Base-by-base conservation (phyloP, 129 eudicot species). In the Scalesia atractyloides region DNA sequence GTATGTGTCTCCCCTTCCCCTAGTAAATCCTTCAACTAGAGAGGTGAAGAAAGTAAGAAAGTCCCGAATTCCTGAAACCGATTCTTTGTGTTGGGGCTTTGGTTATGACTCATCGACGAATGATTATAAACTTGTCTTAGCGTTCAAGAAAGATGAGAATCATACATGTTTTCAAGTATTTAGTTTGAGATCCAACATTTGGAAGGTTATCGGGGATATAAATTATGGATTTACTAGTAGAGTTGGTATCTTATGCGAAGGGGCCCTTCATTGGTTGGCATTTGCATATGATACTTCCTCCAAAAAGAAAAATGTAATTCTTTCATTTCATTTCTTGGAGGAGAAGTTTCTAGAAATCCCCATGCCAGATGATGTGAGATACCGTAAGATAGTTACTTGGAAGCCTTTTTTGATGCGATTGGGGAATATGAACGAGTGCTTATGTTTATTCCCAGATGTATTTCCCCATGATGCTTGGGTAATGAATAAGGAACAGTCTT, bases 41-140 rank as follows among this genome's bases (percentile, higher is more conserved):
- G 80, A 76, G 74, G 74, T 68, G 19, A 47, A 47, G 9, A 67
- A 30, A 58, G n/a, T 68, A 16, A n/a, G 1, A 17, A 30, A 43
- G 5, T 68, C 80, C 66, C 43, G 19, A 41, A 44, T 75, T 65
- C 33, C 14, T 5, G 19, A 75, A 10, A 8, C 3, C 4, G 18
- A 19, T 19, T 13, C 5, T 1, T 22, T 43, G n/a, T 75, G 80
- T 56, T 56, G 61, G 24, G 73, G 73, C 44, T 75, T 66, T 54
- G 74, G 74, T 39, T 76, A 57, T 58, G 80, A 76, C 58, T 68
- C 80, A 57, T 66, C 49, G 11, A 43, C 43, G 2, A 68, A 68
- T 68, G 80, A 76, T 68, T 76, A 68, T 36, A 76, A 76, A 49
- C 59, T 68, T 14, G 7, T 67, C 8, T 18, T 68, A 34, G 80